Conservation (phyloP, 1,284 basidiomycete genomes). For the Ceratobasidium theobromae region DNA sequence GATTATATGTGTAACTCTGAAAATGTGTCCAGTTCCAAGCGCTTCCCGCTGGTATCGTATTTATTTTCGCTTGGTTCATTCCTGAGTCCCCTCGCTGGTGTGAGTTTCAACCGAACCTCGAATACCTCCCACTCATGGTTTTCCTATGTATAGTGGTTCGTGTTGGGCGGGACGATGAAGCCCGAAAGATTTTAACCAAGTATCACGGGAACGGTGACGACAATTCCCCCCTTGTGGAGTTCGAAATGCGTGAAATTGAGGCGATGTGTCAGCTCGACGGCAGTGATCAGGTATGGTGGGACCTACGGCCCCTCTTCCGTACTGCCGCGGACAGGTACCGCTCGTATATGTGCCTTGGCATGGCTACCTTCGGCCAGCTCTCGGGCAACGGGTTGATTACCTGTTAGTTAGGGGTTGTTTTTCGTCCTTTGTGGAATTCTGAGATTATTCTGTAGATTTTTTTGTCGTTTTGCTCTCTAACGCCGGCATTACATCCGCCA, state of each 20-base stretch:
- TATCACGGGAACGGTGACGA: conserved; percentile 39
- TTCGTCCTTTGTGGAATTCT: neutral
- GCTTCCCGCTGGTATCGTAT: conserved; percentile 36
- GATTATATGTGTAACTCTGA: neutral
- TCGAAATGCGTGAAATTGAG: conserved; percentile 41
- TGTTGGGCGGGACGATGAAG: conserved; percentile 31
- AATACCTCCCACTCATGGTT: neutral
- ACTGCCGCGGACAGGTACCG: conserved; percentile 39
- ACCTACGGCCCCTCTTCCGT: conserved; percentile 40
- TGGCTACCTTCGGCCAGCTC: conserved; percentile 40
- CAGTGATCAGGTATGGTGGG: conserved; percentile 41
- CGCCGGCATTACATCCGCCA: conserved; percentile 16
- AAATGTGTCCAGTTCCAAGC: conserved; percentile 2
- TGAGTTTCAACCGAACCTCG: conserved; percentile 3
- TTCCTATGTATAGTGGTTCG: neutral
- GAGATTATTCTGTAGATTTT: neutral
- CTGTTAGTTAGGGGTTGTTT: conserved; percentile 27
- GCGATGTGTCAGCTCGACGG: conserved; percentile 39
- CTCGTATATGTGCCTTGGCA: conserved; percentile 39
- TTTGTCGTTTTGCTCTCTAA: conserved; percentile 1
- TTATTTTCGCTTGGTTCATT: conserved; percentile 38
- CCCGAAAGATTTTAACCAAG: conserved; percentile 32
- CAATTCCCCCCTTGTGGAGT: conserved; percentile 40
- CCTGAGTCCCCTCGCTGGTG: conserved; percentile 42
- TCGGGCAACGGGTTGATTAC: conserved; percentile 41